Evolutionary conservation across 768 basidiomycete genomes (phyloP), one percentile per base, ranked within the genome.

Genomic region (Sarcomyxa edulis): DNA sequence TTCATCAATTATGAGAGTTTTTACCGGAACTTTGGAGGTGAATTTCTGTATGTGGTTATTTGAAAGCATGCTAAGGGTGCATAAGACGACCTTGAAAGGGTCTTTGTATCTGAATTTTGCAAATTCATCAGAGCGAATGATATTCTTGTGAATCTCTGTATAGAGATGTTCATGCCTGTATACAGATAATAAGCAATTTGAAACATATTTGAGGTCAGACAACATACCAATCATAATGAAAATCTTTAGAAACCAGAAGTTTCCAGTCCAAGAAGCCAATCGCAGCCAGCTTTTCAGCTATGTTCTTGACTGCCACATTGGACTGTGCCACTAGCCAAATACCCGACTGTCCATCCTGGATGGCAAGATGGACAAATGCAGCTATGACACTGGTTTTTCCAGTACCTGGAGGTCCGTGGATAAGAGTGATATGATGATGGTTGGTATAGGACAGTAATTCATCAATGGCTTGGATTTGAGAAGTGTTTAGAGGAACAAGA

Each of bases 251-350:
- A n/a, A 90, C 81, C 3, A 91, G 53, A 2, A 92, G 64, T 44
- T 65, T 78, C 72, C 78, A 92, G 7, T 72, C 47, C 3, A 47
- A 30, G 42, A 86, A 75, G 0, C 61, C 68, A 51, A 72, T 62
- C 6, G 68, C 57, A n/a, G 65, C 57, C 12, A 92, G 61, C 61
- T 88, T 87, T 51, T 86, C 83, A 37, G 85, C 88, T 61, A 92
- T 90, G 48, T 92, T 91, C 58, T 88, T 90, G 15, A 91, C 89
- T 32, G 86, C 89, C 34, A 91, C 77, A 65, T 92, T 92, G 12
- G 83, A 84, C 51, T 92, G 84, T 23, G 89, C 85, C 51, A 88
- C 65, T 5, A 92, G 73, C 84, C 86, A 92, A 9, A 89, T 77
- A 0, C 83, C 78, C 45, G 54, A 47, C 14, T 57, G 51, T 0